These are phyloP conservation scores for Saxophila tyrrhenica DNA, from an alignment of 495 filamentous ascomycete genomes.

Conservation along the genomic window DNA sequence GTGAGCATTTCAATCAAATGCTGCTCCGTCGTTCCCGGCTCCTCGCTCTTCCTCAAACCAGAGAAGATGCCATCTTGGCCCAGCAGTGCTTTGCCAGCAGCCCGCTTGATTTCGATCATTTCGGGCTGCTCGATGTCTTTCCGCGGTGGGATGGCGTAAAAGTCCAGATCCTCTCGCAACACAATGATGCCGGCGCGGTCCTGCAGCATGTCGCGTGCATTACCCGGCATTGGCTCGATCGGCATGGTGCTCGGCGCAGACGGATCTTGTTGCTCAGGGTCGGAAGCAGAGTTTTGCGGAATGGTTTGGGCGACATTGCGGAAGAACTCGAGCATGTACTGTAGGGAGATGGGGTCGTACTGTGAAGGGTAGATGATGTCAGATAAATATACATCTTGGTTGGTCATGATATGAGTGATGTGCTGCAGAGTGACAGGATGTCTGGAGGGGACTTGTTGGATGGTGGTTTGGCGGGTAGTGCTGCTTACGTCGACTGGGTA, in stretches of 20 bases:
- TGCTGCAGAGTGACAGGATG: slow-evolving; percentile 25
- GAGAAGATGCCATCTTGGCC: slow-evolving; percentile 94
- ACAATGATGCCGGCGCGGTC: slow-evolving; percentile 97
- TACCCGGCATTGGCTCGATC: slow-evolving; percentile 57
- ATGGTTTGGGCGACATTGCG: slow-evolving; percentile 90
- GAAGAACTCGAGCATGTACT: slow-evolving; percentile 99
- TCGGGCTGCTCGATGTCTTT: slow-evolving; percentile 73
- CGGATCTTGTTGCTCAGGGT: slow-evolving; percentile 25
- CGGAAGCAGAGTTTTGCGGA: slow-evolving; percentile 52
- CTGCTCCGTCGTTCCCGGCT: slow-evolving; percentile 91
- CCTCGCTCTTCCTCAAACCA: slow-evolving; percentile 85
- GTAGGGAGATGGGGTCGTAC: slow-evolving; percentile 92
- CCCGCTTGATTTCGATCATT: slow-evolving; percentile 94
- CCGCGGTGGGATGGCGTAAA: slow-evolving; percentile 89
- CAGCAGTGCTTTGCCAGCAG: slow-evolving; percentile 75
- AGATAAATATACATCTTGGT: slow-evolving; percentile 45
- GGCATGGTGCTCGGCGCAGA: slow-evolving; percentile 41
- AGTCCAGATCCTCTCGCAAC: slow-evolving; percentile 89
- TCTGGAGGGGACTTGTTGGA: slow-evolving; percentile 21
- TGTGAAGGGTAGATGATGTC: slow-evolving; percentile 44
- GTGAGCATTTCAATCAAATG: slow-evolving; percentile 99
- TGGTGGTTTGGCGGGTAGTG: slow-evolving; percentile 16
- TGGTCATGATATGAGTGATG: slow-evolving; percentile 26
- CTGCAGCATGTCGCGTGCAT: slow-evolving; percentile 63
- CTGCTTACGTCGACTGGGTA: slow-evolving; percentile 90